These are phyloP conservation scores for Carex scoparia DNA, from an alignment of 176 grass and related monocot genomes.

Conservation along the genomic window DNA sequence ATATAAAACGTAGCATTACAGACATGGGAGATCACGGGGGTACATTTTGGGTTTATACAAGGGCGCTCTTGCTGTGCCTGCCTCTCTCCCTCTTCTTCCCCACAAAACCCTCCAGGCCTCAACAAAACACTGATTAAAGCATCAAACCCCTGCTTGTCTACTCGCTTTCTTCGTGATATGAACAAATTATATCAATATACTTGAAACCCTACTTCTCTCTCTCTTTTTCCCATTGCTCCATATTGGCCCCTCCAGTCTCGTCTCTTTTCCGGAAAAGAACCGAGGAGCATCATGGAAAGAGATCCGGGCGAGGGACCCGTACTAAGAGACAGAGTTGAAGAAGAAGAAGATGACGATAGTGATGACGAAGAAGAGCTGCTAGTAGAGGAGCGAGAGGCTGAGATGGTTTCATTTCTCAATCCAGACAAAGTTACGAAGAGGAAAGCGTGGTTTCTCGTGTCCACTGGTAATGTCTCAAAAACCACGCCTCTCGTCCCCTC, in stretches of 20 bases:
- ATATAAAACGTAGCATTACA: background rate
- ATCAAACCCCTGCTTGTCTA: background rate
- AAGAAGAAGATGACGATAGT: slow-evolving; percentile 8
- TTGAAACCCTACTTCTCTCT: background rate
- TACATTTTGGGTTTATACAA: background rate
- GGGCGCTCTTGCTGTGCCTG: background rate
- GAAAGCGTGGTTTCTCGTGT: slow-evolving; percentile 22
- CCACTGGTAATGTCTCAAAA: slow-evolving; percentile 20
- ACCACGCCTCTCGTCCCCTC: slow-evolving; percentile 13
- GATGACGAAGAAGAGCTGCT: slow-evolving; percentile 19
- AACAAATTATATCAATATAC: background rate
- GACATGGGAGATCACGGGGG: background rate
- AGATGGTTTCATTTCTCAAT: slow-evolving; percentile 21
- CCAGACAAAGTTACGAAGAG: background rate
- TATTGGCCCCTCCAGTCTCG: background rate
- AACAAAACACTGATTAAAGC: slow-evolving; percentile 4
- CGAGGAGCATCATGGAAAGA: background rate
- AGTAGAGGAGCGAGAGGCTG: slow-evolving; percentile 23
- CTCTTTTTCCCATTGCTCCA: background rate
- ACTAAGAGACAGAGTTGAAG: background rate
- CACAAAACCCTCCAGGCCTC: background rate
- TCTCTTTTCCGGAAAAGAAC: background rate
- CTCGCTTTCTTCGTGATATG: background rate
- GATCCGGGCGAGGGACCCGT: background rate
- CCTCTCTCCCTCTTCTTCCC: background rate